Conservation (phyloP, 805 yeast species). For the Candida cerambycidarum region DNA sequence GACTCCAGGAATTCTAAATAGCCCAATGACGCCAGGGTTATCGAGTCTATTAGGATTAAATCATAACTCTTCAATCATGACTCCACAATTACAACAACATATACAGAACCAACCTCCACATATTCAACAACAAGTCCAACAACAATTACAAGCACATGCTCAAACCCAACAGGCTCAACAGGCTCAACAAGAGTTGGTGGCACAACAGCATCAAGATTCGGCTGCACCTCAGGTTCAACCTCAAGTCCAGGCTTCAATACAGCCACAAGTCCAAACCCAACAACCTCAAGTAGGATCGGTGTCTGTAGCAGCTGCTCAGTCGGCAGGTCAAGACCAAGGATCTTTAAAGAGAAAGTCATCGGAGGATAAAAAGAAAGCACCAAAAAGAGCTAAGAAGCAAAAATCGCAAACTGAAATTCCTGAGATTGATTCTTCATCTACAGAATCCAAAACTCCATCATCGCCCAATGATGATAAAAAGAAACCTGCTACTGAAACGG, state of each 20-base stretch:
- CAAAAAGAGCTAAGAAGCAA: constrained; percentile 12
- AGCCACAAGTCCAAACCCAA: background rate
- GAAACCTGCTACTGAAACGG: constrained; percentile 25
- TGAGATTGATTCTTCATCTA: background rate
- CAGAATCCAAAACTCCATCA: constrained; percentile 4
- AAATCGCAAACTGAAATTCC: constrained; percentile 15
- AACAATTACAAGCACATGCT: constrained; percentile 8
- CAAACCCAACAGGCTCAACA: constrained; percentile 11
- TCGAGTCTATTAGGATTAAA: constrained; percentile 37
- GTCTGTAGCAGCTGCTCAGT: no score
- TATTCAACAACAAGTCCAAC: constrained; percentile 10
- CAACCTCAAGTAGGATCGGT: background rate
- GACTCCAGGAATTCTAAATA: constrained; percentile 41
- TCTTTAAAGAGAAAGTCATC: constrained; percentile 5
- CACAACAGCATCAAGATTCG: constrained; percentile 13
- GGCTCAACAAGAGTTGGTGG: constrained; percentile 11
- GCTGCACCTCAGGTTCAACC: constrained; percentile 7
- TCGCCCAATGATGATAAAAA: constrained; percentile 9
- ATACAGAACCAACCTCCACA: constrained; percentile 11
- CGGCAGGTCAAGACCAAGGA: constrained; percentile 4
- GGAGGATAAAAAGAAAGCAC: constrained; percentile 6
- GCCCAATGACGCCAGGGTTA: constrained; percentile 51
- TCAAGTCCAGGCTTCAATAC: no score
- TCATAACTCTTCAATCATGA: constrained; percentile 6
- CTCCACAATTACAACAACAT: constrained; percentile 13